Percentiles rank a stretch among this genome's conserved stretches.
phyloP scores from a whole-genome alignment of 805 yeast species.

The Metschnikowia continentalis region DNA sequence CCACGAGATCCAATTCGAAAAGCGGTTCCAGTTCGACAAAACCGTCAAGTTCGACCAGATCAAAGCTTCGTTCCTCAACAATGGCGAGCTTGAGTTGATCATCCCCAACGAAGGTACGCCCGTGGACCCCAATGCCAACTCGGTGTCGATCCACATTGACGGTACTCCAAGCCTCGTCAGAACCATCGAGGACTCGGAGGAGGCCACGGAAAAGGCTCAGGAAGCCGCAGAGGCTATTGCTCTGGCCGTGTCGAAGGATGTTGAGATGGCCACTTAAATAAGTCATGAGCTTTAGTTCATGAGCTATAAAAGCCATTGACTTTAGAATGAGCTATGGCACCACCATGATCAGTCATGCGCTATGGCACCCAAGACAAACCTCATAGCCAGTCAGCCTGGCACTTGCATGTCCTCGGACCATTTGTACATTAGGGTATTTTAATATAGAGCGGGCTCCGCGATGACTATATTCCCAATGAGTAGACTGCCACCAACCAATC shows the following conservation, averaged over 20 bases:
- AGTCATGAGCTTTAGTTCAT: background rate
- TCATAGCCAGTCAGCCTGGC: background rate
- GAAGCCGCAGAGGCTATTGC: conserved; percentile 14
- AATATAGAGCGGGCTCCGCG: conserved; percentile 13
- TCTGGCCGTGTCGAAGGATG: conserved; percentile 15
- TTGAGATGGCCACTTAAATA: conserved; percentile 18
- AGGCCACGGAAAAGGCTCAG: conserved; percentile 11
- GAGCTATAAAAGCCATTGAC: background rate
- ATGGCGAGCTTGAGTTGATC: conserved; percentile 39
- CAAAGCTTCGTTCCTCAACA: conserved; percentile 33
- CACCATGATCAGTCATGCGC: too few relatives aligned
- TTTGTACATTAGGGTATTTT: conserved; percentile 16
- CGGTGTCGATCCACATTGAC: conserved; percentile 25
- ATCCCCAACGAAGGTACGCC: conserved; percentile 33
- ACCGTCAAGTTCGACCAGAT: conserved; percentile 34
- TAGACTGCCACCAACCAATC: background rate
- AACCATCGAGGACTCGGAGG: conserved; percentile 6
- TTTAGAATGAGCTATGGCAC: too few relatives aligned
- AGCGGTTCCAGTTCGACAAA: conserved; percentile 41
- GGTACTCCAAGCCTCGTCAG: conserved; percentile 10
- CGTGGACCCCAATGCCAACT: conserved; percentile 15
- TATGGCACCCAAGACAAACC: too few relatives aligned
- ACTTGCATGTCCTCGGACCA: conserved; percentile 6
- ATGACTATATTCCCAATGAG: conserved; percentile 4
- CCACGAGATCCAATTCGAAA: conserved; percentile 40